Conservation (phyloP, 1,284 basidiomycete genomes). For the Puccinia novopanici region DNA sequence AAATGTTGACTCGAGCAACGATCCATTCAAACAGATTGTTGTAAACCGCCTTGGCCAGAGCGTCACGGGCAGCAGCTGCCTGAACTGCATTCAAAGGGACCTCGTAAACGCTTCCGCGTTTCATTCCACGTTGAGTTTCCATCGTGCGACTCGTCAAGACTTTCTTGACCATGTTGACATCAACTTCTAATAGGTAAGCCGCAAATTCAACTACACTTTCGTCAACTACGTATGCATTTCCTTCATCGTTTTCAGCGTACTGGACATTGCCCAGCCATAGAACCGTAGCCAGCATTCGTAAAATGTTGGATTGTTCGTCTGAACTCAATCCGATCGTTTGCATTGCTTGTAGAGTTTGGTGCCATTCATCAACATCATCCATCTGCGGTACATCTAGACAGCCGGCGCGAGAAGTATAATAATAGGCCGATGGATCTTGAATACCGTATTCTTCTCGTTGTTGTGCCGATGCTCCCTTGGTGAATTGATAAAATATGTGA, state of each 20-base stretch:
- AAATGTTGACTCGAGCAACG: constrained; percentile 89
- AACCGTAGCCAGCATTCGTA: constrained; percentile 86
- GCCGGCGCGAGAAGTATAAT: constrained; percentile 86
- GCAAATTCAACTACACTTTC: constrained; percentile 91
- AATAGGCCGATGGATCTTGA: constrained; percentile 94
- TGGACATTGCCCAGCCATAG: constrained; percentile 97
- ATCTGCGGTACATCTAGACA: constrained; percentile 91
- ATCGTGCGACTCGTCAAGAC: constrained; percentile 81
- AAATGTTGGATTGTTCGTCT: constrained; percentile 87
- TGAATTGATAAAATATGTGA: constrained; percentile 99
- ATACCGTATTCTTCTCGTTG: constrained; percentile 92
- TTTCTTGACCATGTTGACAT: constrained; percentile 76
- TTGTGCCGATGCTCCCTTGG: constrained; percentile 84
- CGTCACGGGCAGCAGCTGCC: constrained; percentile 83
- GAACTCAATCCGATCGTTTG: constrained; percentile 79
- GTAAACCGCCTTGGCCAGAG: constrained; percentile 92
- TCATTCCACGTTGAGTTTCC: constrained; percentile 77
- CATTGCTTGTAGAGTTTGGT: constrained; percentile 93
- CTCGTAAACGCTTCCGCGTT: constrained; percentile 88
- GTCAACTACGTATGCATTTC: constrained; percentile 79
- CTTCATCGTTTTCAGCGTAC: constrained; percentile 83
- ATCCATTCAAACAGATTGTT: constrained; percentile 99
- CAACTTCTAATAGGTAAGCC: constrained; percentile 88
- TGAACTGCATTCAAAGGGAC: constrained; percentile 94
- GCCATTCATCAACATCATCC: constrained; percentile 82